Base-by-base conservation (phyloP, 2,329 filamentous ascomycete genomes). In the Cordyceps militaris region DNA sequence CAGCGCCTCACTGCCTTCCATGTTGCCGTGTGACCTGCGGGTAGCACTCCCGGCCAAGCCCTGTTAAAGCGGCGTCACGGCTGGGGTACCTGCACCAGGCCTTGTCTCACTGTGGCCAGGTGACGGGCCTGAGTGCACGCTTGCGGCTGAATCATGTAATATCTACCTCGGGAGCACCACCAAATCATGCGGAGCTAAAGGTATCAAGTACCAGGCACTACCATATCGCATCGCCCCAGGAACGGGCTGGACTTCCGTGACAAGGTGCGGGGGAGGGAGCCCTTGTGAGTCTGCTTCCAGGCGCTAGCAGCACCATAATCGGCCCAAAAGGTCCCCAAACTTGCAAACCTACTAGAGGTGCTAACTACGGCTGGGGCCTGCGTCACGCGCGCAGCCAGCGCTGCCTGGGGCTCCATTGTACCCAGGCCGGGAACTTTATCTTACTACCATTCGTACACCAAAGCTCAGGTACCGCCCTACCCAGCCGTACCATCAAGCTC, bases 301-400 rank as follows among this genome's bases (percentile, higher is more conserved):
- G 38, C 40, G 36, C 55, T 47, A 56, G 34, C 19, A 16, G 34
- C 16, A 6, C 23, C 52, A 32, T n/a, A 23, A 42, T 28, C 19
- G 40, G 28, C 40, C 50, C 50, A 32, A 34, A 10, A 19, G 24
- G 26, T 24, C 26, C 51, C 4, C 51, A 54, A 30, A 19, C 40
- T 26, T 14, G 30, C 48, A 21, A 36, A 50, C 7, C 40, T 24
- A 43, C 40, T 14, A 9, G 4, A 9, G 13, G 14, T 16, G n/a
- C 19, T 24, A 26, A 21, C 42, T 8, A 23, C 32, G 32, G 32
- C 44, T 47, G 44, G 44, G 16, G 36, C 53, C n/a, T 59, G 58
- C 58, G 58, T 59, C 58, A 59, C 58, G 50, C 51, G 56, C 23
- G 42, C 38, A 36, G 34, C 26, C 54, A 55, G 52, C 40, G 52